phyloP scores from a whole-genome alignment of 2,329 filamentous ascomycete genomes.

The Penicillium psychrosexuale region DNA sequence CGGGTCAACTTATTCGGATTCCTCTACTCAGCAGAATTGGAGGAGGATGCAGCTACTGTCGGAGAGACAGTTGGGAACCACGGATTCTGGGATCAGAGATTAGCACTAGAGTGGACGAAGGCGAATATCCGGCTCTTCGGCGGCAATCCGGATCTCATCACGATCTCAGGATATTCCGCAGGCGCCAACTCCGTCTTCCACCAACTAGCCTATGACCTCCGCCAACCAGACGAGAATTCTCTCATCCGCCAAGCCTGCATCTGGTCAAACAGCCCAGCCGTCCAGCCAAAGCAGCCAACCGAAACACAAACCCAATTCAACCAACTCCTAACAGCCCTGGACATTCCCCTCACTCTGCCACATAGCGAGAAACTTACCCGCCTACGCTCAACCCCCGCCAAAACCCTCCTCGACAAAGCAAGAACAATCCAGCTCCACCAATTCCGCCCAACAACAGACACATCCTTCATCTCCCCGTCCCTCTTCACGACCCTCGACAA shows the following conservation, averaged over 20 bases:
- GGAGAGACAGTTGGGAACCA: slow-evolving; percentile 48
- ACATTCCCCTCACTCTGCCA: slow-evolving; percentile 43
- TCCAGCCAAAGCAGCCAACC: slow-evolving; percentile 50
- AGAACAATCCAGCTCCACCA: slow-evolving; percentile 49
- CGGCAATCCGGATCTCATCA: slow-evolving; percentile 51
- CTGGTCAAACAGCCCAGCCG: slow-evolving; percentile 53
- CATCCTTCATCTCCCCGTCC: slow-evolving; percentile 44
- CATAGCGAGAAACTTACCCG: slow-evolving; percentile 45
- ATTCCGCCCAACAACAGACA: slow-evolving; percentile 54
- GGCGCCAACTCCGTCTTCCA: slow-evolving; percentile 56
- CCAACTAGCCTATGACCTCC: slow-evolving; percentile 56
- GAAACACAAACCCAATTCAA: slow-evolving; percentile 54
- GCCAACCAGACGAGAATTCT: slow-evolving; percentile 44
- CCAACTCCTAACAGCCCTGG: slow-evolving; percentile 46
- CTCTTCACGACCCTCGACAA: slow-evolving; percentile 49
- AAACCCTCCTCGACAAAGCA: slow-evolving; percentile 44
- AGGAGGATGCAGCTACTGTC: slow-evolving; percentile 38
- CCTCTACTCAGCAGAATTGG: slow-evolving; percentile 50
- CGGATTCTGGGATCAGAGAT: slow-evolving; percentile 58
- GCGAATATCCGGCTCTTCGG: slow-evolving; percentile 53
- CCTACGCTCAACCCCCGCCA: slow-evolving; percentile 42
- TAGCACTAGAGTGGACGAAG: slow-evolving; percentile 56
- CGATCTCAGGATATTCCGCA: slow-evolving; percentile 56
- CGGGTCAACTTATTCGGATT: slow-evolving; percentile 58
- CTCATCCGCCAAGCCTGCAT: slow-evolving; percentile 54